These are phyloP conservation scores for Leccinum truebloodii DNA, from an alignment of 768 basidiomycete genomes.

Conservation along the genomic window DNA sequence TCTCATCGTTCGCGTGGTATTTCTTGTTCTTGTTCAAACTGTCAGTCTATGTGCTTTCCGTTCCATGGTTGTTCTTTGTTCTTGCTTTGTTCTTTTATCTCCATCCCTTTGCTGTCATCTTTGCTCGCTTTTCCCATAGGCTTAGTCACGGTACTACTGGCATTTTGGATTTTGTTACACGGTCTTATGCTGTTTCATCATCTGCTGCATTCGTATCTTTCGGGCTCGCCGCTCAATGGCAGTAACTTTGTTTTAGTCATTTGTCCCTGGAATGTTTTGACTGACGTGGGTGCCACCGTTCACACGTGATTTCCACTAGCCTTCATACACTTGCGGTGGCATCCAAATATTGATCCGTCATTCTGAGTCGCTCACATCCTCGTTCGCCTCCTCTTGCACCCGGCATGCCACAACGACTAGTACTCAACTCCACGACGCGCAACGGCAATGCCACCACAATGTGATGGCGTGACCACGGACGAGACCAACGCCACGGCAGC, in stretches of 20 bases:
- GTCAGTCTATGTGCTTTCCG: slow-evolving; percentile 81
- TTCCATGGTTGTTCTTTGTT: slow-evolving; percentile 91
- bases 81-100: slow-evolving; percentile 89
- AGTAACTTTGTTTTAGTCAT: slow-evolving; percentile 36
- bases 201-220: slow-evolving; percentile 93
- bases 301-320: no score
- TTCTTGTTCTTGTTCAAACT: slow-evolving; percentile 85
- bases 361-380: no score
- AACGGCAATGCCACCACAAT: no score
- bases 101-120: slow-evolving; percentile 71
- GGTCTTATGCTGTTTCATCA: slow-evolving; percentile 91
- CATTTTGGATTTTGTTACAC: slow-evolving; percentile 78
- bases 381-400: no score
- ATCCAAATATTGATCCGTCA: no score
- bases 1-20: slow-evolving; percentile 87
- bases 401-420: no score
- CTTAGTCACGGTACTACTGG: slow-evolving; percentile 21
- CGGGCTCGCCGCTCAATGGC: slow-evolving; percentile 77
- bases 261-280: not conserved
- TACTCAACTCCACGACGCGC: no score
- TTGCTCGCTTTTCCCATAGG: slow-evolving; percentile 61
- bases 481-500: no score
- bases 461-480: no score
- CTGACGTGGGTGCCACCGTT: not conserved
- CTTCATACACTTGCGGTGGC: no score